Conservation (phyloP, 331 rosid species). For the Cucumis variabilis region DNA sequence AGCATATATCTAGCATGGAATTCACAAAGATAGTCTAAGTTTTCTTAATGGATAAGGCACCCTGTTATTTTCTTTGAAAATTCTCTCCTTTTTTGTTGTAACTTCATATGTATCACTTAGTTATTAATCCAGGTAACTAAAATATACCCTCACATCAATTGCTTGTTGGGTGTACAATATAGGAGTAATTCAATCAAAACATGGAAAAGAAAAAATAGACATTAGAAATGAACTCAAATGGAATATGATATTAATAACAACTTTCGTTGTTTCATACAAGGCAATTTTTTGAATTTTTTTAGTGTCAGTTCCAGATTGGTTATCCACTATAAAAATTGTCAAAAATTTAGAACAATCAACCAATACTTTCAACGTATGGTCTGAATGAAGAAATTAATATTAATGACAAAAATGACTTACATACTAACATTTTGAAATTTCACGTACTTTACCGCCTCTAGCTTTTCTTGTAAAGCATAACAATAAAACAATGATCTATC, state of each 20-base stretch:
- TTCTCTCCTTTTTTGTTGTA: neutral
- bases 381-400: constrained; percentile 26
- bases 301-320: constrained; percentile 76
- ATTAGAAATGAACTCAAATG: constrained; percentile 10
- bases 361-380: constrained; percentile 12
- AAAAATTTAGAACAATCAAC: constrained; percentile 44
- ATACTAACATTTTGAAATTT: constrained; percentile 98
- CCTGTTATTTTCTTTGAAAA: neutral
- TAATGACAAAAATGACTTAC: constrained; percentile 43
- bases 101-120: neutral
- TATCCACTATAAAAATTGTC: constrained; percentile 95
- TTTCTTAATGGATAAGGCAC: neutral
- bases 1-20: neutral
- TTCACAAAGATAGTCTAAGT: neutral
- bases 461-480: constrained; percentile 69
- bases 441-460: constrained; percentile 78
- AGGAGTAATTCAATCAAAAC: constrained; percentile 9
- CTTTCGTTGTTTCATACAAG: constrained; percentile 89
- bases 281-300: constrained; percentile 88
- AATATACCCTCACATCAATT: neutral
- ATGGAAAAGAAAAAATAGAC: neutral
- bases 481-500: constrained; percentile 42
- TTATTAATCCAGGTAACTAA: neutral
- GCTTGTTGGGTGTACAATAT: neutral
- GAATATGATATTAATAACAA: constrained; percentile 26